Base-by-base conservation (phyloP, 208 protist genomes). In the Crithidia expoeki region DNA sequence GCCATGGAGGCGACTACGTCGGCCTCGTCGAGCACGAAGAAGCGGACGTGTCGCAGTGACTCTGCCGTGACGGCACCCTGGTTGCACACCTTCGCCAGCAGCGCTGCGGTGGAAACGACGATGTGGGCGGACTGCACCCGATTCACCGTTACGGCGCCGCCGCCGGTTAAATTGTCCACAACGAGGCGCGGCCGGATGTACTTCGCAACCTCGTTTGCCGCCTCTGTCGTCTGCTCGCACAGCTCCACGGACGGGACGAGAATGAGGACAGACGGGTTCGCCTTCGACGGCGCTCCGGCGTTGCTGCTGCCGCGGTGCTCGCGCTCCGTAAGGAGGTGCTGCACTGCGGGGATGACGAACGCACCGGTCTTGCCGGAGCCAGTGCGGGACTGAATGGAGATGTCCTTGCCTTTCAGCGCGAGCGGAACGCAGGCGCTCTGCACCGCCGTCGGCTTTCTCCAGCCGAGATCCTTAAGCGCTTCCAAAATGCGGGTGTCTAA, bases 241-340 rank as follows among this genome's bases (percentile, higher is more conserved):
- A 99, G 79, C 74, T 99, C 98, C 19, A 96, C 86, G 9, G 97
- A 98, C 10, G 98, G 98, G 14, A 99, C 90, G 0, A 99, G 81
- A 25, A 99, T 86, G 42, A 99, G 80, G 9, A 87, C 97, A n/a
- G 88, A 58, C 0, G 97, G 85, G 56, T 92, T 90, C 27, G 55
- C 25, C 42, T 49, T 28, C 1, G 61, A 28, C 16, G 42, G 12
- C 42, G 42, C 5, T 4, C 16, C 42, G n/a, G 42, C 4, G 12
- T 9, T 4, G 16, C 42, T 17, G 42, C 19, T 86, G 85, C 11
- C 34, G 32, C 32, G 47, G 52, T 85, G 80, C 79, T 90, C 85
- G 14, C 84, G 82, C 71, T 94, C 81, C 17, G 85, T 89, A 56
- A 96, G 79, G 62, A 97, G 84, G 58, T 86, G 85, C 79, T 96